phyloP scores from a whole-genome alignment of 345 rosid species.

The Mercurialis annua region DNA sequence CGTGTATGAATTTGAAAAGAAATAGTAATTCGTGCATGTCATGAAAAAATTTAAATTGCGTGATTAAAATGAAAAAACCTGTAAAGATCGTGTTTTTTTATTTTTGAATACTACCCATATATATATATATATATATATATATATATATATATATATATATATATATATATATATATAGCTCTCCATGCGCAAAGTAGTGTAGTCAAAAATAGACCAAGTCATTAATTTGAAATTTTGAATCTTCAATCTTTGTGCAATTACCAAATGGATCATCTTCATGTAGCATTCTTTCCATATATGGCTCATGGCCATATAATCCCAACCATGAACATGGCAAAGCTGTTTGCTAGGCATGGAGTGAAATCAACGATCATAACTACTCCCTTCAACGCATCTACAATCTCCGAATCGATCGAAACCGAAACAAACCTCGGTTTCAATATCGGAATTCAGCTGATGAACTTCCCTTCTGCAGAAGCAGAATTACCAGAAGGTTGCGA shows the following conservation, averaged over 20 bases:
- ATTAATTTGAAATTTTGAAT: background rate
- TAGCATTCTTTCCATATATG: slow-evolving; percentile 1
- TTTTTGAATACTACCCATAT: no score
- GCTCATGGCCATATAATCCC: slow-evolving; percentile 5
- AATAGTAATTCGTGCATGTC: no score
- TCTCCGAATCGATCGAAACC: slow-evolving; percentile 6
- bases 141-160: no score
- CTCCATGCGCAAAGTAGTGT: no score
- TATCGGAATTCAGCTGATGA: background rate
- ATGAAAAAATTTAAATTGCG: no score
- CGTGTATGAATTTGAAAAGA: no score
- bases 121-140: no score
- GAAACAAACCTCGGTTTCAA: background rate
- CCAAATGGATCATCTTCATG: slow-evolving; percentile 1
- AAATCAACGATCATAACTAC: slow-evolving; percentile 3
- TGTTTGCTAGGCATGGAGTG: slow-evolving; percentile 3
- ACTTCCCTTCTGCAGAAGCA: slow-evolving; percentile 6
- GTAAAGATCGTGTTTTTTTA: no score
- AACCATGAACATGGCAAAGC: slow-evolving; percentile 4
- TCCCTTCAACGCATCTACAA: background rate
- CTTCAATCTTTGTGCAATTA: no score
- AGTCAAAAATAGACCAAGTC: no score
- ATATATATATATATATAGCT: no score
- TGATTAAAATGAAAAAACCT: no score
- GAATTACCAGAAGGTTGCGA: slow-evolving; percentile 11